These are phyloP conservation scores for Huntiella decipiens DNA, from an alignment of 2,329 filamentous ascomycete genomes.

Conservation along the genomic window DNA sequence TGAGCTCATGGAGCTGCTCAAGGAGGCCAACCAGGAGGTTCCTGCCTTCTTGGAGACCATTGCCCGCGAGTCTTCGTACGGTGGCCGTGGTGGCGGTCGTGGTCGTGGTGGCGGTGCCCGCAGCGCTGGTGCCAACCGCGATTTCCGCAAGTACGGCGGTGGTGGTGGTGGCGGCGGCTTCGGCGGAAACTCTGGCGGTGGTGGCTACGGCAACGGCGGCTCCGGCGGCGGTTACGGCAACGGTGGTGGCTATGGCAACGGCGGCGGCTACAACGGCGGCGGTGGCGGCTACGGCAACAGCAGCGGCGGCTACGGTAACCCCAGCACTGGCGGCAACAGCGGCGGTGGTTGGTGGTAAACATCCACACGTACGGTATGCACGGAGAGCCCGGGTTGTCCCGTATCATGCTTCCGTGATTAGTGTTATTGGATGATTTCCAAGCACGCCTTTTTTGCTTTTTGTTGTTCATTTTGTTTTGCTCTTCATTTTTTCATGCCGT, in stretches of 20 bases:
- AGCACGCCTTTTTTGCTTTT: conserved; percentile 13
- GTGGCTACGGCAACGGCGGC: conserved; percentile 20
- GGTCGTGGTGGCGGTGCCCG: conserved; percentile 48
- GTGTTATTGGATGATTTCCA: conserved; percentile 5
- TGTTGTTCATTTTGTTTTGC: conserved; percentile 11
- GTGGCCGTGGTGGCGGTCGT: conserved; percentile 43
- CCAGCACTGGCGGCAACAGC: conserved; percentile 43
- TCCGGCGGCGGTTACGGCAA: conserved; percentile 23
- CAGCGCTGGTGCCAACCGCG: conserved; percentile 50
- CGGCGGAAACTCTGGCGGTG: conserved; percentile 26
- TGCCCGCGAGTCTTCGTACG: conserved; percentile 78
- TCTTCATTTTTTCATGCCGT: background rate
- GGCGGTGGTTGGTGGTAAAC: conserved; percentile 60
- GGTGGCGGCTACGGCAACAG: conserved; percentile 22
- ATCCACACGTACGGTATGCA: background rate
- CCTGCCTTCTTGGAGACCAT: conserved; percentile 91
- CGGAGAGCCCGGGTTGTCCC: too few species aligned
- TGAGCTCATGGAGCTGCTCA: conserved; percentile 89
- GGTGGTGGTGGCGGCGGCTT: conserved; percentile 27
- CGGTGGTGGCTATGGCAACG: conserved; percentile 19
- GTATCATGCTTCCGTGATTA: too few species aligned
- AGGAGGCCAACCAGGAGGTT: conserved; percentile 96
- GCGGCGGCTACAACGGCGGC: conserved; percentile 21
- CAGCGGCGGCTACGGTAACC: conserved; percentile 38
- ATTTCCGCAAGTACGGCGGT: conserved; percentile 67